Base-by-base conservation (phyloP, 2,329 filamentous ascomycete species). In the Cryoendolithus antarcticus region DNA sequence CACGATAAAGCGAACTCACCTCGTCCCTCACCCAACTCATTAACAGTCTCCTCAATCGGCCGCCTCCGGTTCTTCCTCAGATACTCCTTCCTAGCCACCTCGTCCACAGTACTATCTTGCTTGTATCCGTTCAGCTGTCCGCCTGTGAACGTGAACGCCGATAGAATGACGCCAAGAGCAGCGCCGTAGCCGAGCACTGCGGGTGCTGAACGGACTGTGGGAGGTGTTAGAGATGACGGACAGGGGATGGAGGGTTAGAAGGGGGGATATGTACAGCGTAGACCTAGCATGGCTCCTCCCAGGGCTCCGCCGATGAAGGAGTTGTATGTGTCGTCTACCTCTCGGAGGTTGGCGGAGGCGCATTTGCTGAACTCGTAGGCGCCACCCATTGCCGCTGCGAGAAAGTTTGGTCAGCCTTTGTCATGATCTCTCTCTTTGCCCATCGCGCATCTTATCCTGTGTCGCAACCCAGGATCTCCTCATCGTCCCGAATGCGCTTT, bases 1-100 rank as follows among this genome's bases (percentile, higher is more conserved):
- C n/a, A n/a, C n/a, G n/a, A n/a, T n/a, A n/a, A n/a, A 27, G 24
- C 24, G 7, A 27, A 27, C 63, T 55, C 72, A 89, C 85, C 85
- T 74, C 86, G 75, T 49, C 86, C 86, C 69, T 95, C 88, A 38
- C 86, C 88, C 53, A 94, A 57, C 55, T 89, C 75, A 15, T 76
- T 74, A 48, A 94, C 67, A 2, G 84, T 93, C 67, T 94, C 80
- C 59, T 85, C 80, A 37, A 77, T 69, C 19, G 85, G 81, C 57
- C 79, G 67, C 59, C 85, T 75, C 61, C 80, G 80, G 56, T 79
- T 79, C 66, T 74, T 80, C 59, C 85, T 75, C 58, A 88, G 46
- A 47, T 69, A 70, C 60, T 89, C 78, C 65, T 86, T 86, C 60
- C 77, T 74, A 53, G 78, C 80, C 45, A 82, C 85, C 60, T 89